Base-by-base conservation (phyloP, 2,329 filamentous ascomycete species). In the Pochonia chlamydosporia region DNA sequence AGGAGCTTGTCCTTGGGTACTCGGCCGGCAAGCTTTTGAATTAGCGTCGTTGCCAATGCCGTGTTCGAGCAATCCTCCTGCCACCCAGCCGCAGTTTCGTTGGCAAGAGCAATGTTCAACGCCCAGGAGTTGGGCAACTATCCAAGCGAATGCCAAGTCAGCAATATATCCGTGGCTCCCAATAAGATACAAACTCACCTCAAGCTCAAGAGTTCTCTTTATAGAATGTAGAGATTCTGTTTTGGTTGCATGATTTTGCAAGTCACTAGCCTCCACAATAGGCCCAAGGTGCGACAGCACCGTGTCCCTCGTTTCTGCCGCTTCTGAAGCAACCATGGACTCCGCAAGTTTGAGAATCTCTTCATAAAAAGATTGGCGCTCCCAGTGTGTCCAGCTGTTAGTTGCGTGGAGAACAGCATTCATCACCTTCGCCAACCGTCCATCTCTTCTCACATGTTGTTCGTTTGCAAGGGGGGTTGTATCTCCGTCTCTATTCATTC, bases 91-190 rank as follows among this genome's bases (percentile, higher is more conserved):
- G 50, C 42, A 24, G 46, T 49, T 3, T 54, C 51, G 3, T 50
- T 39, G 3, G 52, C 55, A 33, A 62, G 45, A 3, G 57, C 54
- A 52, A 55, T 56, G 11, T 55, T 53, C 25, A 62, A 36, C 5
- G 56, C 50, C 61, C 61, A 63, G 1, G 58, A 52, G 28, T 55
- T 58, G 1, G 61, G 60, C 1, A 58, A 28, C 58, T 60, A 24
- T 5, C 18, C 24, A 18, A 5, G 2, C 49, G 20, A 47, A n/a
- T n/a, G n/a, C n/a, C n/a, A 37, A 14, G 37, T 28, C 25, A 33
- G 8, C 14, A 20, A 31, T 31, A 1, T 21, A 3, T n/a, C 28
- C 21, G 10, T 8, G 6, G 3, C 6, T 3, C 3, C 14, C 5
- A 4, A 16, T 20, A 13, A 14, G 36, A 9, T 24, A 4, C 14